phyloP scores from a whole-genome alignment of 139 green algal species.

The Microglena sp. region DNA sequence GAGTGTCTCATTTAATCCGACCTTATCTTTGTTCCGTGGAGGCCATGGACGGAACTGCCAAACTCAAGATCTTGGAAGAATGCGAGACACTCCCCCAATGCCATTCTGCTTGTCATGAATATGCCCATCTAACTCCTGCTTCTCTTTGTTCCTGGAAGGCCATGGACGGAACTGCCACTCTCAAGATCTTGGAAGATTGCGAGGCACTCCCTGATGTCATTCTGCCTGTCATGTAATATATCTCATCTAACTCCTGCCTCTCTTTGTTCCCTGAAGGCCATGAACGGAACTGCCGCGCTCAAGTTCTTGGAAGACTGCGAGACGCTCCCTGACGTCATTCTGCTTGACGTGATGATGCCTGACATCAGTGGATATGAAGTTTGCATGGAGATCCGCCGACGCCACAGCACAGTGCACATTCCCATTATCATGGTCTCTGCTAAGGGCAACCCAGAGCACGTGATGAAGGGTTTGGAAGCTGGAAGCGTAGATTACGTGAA shows the following conservation, averaged over 20 bases:
- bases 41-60: too few species aligned
- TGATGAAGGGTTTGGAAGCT: conserved; percentile 8
- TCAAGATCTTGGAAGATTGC: conserved; percentile 16
- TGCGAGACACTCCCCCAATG: too few species aligned
- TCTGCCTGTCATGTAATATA: too few species aligned
- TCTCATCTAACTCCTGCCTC: too few species aligned
- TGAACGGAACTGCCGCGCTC: conserved; percentile 21
- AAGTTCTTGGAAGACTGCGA: conserved; percentile 16
- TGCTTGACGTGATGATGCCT: conserved; percentile 66
- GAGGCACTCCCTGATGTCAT: conserved; percentile 37
- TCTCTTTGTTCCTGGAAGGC: too few species aligned
- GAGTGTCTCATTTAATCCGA: too few species aligned
- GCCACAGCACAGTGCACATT: conserved; percentile 12
- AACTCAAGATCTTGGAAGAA: too few species aligned
- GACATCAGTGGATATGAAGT: conserved; percentile 9
- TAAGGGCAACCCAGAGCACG: conserved; percentile 20
- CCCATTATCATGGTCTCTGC: conserved; percentile 45
- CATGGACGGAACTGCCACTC: conserved; percentile 19
- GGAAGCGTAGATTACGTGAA: conserved; percentile 44
- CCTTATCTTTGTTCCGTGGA: too few species aligned
- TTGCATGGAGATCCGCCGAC: conserved; percentile 15
- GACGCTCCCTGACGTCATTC: conserved; percentile 40
- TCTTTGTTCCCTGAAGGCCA: too few species aligned
- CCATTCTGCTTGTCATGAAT: too few species aligned
- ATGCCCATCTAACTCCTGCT: too few species aligned